These are phyloP conservation scores for Biscogniauxia mediterranea DNA, from an alignment of 2,329 filamentous ascomycete species.

Conservation along the genomic window DNA sequence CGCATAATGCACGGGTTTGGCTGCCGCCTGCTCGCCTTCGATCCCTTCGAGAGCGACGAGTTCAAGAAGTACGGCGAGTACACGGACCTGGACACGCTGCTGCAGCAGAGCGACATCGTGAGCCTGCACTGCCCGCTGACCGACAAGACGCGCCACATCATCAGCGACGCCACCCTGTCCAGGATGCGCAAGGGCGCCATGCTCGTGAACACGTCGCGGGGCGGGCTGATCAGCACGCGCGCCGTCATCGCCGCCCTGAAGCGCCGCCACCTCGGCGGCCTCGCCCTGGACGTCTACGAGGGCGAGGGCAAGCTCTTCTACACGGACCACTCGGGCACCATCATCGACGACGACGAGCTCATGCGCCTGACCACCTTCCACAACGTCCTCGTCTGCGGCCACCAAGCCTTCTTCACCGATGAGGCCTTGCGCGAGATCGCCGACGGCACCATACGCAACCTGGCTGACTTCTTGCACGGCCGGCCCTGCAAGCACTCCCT, in stretches of 20 bases:
- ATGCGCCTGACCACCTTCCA: conserved; percentile 67
- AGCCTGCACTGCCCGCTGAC: conserved; percentile 66
- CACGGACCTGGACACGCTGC: conserved; percentile 51
- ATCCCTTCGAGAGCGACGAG: conserved; percentile 51
- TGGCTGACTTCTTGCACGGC: conserved; percentile 43
- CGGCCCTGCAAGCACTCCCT: conserved; percentile 25
- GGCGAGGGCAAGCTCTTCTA: conserved; percentile 64
- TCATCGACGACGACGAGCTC: conserved; percentile 65
- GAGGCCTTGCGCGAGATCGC: conserved; percentile 66
- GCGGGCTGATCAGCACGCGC: conserved; percentile 59
- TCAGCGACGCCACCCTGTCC: conserved; percentile 52
- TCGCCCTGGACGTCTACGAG: conserved; percentile 69
- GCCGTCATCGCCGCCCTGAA: conserved; percentile 62
- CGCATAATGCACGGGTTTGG: conserved; percentile 64
- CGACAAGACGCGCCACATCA: conserved; percentile 57
- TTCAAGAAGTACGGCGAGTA: conserved; percentile 53
- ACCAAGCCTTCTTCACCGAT: conserved; percentile 68
- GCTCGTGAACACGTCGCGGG: conserved; percentile 67
- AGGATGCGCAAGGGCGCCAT: conserved; percentile 59
- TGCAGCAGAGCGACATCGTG: conserved; percentile 58
- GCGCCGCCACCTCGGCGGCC: conserved; percentile 54
- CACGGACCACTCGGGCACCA: conserved; percentile 61
- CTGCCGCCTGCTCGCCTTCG: conserved; percentile 60
- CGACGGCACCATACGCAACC: conserved; percentile 56
- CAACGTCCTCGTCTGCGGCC: conserved; percentile 65